phyloP scores from a whole-genome alignment of 495 filamentous ascomycete genomes.

The Evernia prunastri region DNA sequence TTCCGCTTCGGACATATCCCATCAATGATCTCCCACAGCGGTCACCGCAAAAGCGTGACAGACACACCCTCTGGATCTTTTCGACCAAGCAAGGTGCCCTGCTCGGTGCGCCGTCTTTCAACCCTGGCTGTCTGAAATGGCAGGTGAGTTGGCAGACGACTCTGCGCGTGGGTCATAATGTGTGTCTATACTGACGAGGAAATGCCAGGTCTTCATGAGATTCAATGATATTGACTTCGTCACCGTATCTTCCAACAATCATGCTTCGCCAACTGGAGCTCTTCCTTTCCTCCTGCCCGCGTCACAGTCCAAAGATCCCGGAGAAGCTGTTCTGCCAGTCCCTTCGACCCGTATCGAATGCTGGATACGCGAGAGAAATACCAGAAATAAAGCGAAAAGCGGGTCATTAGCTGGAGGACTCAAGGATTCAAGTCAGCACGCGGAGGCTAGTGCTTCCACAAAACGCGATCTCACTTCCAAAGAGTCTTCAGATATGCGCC shows the following conservation, averaged over 20 bases:
- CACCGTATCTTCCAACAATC: constrained; percentile 75
- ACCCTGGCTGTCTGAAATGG: constrained; percentile 93
- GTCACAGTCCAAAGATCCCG: constrained; percentile 19
- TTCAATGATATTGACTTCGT: constrained; percentile 64
- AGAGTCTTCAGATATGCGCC: constrained; percentile 50
- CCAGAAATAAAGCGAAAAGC: neutral
- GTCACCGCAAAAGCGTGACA: constrained; percentile 40
- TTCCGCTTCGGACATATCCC: constrained; percentile 74
- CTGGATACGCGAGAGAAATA: constrained; percentile 52
- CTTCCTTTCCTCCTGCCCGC: constrained; percentile 80
- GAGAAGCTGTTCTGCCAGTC: constrained; percentile 39
- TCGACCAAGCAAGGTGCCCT: constrained; percentile 56
- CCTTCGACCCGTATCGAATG: constrained; percentile 59
- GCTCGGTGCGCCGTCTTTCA: constrained; percentile 68
- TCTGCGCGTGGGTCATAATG: constrained; percentile 6
- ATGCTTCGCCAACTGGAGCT: constrained; percentile 80
- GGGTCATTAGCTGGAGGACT: neutral
- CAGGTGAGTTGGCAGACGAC: constrained; percentile 52
- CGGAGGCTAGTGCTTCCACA: neutral
- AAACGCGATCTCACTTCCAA: constrained; percentile 40
- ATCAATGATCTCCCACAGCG: constrained; percentile 68
- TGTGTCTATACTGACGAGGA: constrained; percentile 1
- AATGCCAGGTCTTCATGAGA: constrained; percentile 69
- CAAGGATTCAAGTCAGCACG: neutral
- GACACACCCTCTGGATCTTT: constrained; percentile 72